Base-by-base conservation (phyloP, 805 yeast genomes). In the Pichia kluyveri region DNA sequence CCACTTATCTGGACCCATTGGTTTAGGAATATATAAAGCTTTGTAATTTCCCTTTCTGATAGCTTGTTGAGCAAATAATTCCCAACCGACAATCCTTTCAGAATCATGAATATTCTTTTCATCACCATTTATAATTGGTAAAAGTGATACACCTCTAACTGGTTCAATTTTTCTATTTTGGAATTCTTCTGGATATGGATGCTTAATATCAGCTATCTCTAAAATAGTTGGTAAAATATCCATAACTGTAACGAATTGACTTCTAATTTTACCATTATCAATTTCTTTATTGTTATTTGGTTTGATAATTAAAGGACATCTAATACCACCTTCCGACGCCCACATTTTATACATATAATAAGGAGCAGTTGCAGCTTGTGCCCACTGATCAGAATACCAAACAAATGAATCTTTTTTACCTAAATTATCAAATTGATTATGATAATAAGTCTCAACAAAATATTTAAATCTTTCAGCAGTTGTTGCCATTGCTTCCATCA, bases 321-420 rank as follows among this genome's bases (percentile, higher is more conserved):
- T 69, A 26, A 77, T 73, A 10, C 82, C 84, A 32, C 83, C 83
- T 58, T 79, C 83, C 5, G 76, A 66, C 4, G 80, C 72, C 75
- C 79, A 79, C 68, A 71, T 70, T 56, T 78, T 79, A 59, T 69
- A 76, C 73, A 74, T 73, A 48, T 69, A 68, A 15, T 71, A 61
- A 1, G 82, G 82, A 2, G 81, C 78, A 18, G 82, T 77, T 2
- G 81, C 77, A 10, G 82, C 82, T 53, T 77, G 81, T 0, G 82
- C 82, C 82, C 82, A 77, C 56, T 75, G 71, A 48, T 76, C 79
- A 1, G 75, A 72, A 52, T 77, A 77, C 70, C 72, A 73, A 9
- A 68, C 72, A 56, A 73, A 76, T 5, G 79, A 73, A 51, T 76
- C 65, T 32, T 51, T 49, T 23, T 67, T 69, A 8, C 82, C 82